Conservation (phyloP, 768 basidiomycete genomes). For the Roridomyces roridus region DNA sequence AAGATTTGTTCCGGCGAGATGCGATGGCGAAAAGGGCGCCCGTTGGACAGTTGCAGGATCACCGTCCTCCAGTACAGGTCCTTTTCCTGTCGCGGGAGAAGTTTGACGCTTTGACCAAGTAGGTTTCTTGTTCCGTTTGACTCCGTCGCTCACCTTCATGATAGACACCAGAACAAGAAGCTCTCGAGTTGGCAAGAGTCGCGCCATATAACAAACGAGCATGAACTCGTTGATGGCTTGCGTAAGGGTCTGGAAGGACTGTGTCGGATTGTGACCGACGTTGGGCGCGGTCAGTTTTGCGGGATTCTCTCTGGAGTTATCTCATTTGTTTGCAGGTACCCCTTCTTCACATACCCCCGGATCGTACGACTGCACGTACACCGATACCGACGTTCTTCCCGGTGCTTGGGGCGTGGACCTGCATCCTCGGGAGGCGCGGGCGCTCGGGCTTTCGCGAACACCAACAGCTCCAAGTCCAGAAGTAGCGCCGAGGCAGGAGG, state of each 20-base stretch:
- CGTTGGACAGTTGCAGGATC: not conserved
- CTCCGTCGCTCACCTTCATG: not conserved
- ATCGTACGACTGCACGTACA: conserved; percentile 22
- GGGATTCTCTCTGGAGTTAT: not conserved
- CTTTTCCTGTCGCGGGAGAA: conserved; percentile 20
- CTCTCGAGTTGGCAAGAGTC: conserved; percentile 18
- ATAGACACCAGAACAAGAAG: not conserved
- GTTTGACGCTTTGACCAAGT: conserved; percentile 20
- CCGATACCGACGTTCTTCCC: conserved; percentile 21
- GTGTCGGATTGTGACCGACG: conserved; percentile 16
- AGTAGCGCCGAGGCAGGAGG: not conserved
- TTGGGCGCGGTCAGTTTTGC: not conserved
- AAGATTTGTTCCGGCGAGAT: not conserved
- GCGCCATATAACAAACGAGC: conserved; percentile 23
- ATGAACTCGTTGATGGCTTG: conserved; percentile 11
- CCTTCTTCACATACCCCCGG: conserved; percentile 12
- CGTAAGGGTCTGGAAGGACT: conserved; percentile 10
- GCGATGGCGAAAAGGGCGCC: not conserved
- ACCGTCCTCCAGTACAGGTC: conserved; percentile 15
- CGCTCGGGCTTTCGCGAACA: conserved; percentile 18
- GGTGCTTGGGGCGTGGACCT: conserved; percentile 17
- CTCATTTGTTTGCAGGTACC: too few relatives aligned
- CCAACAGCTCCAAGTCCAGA: too few relatives aligned
- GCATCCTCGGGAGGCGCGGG: conserved; percentile 18
- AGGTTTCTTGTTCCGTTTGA: not conserved